Base-by-base conservation (phyloP, 331 rosid species). In the Acacia pycnantha region DNA sequence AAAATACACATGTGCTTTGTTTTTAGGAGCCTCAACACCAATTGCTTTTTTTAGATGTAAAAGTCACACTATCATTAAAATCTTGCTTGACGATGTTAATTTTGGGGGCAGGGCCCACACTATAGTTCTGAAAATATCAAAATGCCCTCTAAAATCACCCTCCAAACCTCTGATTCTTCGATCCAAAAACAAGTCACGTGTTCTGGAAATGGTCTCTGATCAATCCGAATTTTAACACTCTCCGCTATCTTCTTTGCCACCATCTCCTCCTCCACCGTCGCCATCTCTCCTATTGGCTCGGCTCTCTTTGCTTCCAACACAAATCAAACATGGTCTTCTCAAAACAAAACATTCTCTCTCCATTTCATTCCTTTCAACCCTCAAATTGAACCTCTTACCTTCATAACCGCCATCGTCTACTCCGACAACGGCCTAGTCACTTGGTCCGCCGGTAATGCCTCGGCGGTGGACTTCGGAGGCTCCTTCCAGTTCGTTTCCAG, bases 321-420 rank as follows among this genome's bases (percentile, higher is more conserved):
- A 29, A 87, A 43, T 74, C 76, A 85, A 69, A 77, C 87, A 18
- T 93, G 96, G 97, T 12, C 83, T 29, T 93, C 96, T 1, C 70
- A 86, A 6, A 51, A 33, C 59, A 3, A n/a, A 76, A 73, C 70
- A 56, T 95, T 88, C 88, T 89, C 93, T 40, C 76, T 95, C 6
- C 77, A 87, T 29, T 93, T 93, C 76, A 0, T 87, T 65, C 81
- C 90, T 69, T 37, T 80, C 19, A 51, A 56, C 16, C 89, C 90
- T 4, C 79, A 89, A 41, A 84, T 91, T 43, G 79, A 90, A 14
- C 91, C 97, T 43, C 85, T 90, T 6, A 75, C 95, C 66, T 91
- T 86, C 88, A 44, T 71, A 77, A 92, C 91, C 53, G 88, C 90
- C 88, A 79, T 87, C 48, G 35, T 29, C 18, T 87, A 74, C 88